phyloP scores from a whole-genome alignment of 192 early-diverging fungal genomes.

The Coemansia sp. region DNA sequence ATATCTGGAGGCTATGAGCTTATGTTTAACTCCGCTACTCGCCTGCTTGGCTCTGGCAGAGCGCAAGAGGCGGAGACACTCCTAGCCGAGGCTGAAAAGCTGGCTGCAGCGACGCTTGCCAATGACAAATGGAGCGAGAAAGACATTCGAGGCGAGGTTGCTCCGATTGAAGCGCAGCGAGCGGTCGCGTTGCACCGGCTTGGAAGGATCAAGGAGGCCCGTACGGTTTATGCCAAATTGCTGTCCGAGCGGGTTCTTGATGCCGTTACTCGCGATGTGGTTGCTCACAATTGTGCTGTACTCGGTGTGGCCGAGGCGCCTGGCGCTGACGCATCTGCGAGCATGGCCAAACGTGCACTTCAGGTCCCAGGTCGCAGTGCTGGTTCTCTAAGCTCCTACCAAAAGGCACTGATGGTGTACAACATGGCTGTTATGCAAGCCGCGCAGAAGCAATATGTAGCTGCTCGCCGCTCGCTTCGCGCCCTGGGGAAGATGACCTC shows the following conservation, averaged over 20 bases:
- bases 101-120: constrained; percentile 19
- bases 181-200: constrained; percentile 36
- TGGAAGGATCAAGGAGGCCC: constrained; percentile 14
- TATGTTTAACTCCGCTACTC: constrained; percentile 36
- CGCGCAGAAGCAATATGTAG: constrained; percentile 21
- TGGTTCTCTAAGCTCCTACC: constrained; percentile 22
- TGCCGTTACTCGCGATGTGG: constrained; percentile 17
- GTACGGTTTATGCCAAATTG: constrained; percentile 17
- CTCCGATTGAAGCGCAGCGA: constrained; percentile 37
- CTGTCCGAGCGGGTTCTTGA: constrained; percentile 18
- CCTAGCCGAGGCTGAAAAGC: constrained; percentile 16
- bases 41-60: constrained; percentile 27
- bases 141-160: constrained; percentile 38
- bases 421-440: constrained; percentile 44
- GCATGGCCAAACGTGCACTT: constrained; percentile 25
- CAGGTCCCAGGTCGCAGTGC: constrained; percentile 23
- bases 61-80: constrained; percentile 22
- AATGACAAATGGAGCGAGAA: constrained; percentile 24
- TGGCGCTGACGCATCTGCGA: neutral
- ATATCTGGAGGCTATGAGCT: constrained; percentile 29
- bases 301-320: neutral
- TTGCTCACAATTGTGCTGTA: constrained; percentile 28
- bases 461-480: constrained; percentile 30
- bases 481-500: constrained; percentile 16
- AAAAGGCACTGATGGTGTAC: constrained; percentile 37